These are phyloP conservation scores for Cucurbita argyrosperma DNA, from an alignment of 306 rosid species.

Conservation along the genomic window DNA sequence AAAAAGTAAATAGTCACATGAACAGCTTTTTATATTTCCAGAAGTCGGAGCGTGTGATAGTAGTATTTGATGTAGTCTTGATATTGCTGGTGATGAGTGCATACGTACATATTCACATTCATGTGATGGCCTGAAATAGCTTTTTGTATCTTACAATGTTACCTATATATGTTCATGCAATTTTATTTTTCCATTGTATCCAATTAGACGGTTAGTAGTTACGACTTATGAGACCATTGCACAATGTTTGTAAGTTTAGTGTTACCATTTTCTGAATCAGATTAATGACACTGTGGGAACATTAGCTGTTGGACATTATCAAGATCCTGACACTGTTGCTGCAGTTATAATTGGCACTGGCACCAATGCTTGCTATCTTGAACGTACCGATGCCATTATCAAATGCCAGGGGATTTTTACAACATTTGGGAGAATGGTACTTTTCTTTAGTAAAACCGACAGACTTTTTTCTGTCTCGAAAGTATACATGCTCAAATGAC, in stretches of 20 bases:
- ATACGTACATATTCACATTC: not conserved
- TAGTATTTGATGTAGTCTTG: not conserved
- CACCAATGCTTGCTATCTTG: slow-evolving; percentile 87
- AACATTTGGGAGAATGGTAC: slow-evolving; percentile 70
- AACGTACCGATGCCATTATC: slow-evolving; percentile 78
- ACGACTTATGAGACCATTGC: not conserved
- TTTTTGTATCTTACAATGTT: not conserved
- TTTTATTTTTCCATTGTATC: not conserved
- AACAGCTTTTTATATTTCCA: not conserved
- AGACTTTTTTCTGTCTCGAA: not conserved
- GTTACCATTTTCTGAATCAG: slow-evolving; percentile 23
- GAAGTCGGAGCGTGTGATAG: not conserved
- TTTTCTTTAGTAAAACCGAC: not conserved
- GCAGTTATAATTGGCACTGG: slow-evolving; percentile 86
- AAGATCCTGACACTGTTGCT: slow-evolving; percentile 77
- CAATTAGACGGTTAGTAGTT: not conserved
- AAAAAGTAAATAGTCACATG: not conserved
- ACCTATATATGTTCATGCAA: not conserved
- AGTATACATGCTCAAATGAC: not conserved
- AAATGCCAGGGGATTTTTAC: slow-evolving; percentile 77
- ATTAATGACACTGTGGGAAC: slow-evolving; percentile 89
- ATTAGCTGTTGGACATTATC: slow-evolving; percentile 79
- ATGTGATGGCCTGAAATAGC: not conserved
- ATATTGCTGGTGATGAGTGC: not conserved
- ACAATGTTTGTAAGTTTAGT: not conserved